Conservation (phyloP, 2,329 filamentous ascomycete species). For the Alternaria gaisen region DNA sequence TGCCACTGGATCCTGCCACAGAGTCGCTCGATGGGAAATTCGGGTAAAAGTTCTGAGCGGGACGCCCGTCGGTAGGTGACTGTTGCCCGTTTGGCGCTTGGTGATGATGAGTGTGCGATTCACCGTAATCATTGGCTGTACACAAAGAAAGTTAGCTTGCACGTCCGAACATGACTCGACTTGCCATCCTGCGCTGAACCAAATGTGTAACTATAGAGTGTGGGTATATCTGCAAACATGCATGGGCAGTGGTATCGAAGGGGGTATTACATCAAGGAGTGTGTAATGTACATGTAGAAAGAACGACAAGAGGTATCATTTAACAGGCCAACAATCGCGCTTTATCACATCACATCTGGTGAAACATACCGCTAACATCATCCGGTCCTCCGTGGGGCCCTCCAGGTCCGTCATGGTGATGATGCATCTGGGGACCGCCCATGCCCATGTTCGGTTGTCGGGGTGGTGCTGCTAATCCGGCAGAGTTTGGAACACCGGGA, state of each 20-base stretch:
- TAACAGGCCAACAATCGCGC: slow-evolving; percentile 49
- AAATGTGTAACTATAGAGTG: slow-evolving; percentile 35
- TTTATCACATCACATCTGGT: slow-evolving; percentile 75
- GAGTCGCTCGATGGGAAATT: slow-evolving; percentile 69
- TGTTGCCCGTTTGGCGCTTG: slow-evolving; percentile 65
- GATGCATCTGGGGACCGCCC: slow-evolving; percentile 70
- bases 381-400: slow-evolving; percentile 73
- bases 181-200: slow-evolving; percentile 35
- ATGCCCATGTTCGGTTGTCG: slow-evolving; percentile 75
- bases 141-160: slow-evolving; percentile 56
- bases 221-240: slow-evolving; percentile 39
- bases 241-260: slow-evolving; percentile 50
- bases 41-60: slow-evolving; percentile 78
- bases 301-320: slow-evolving; percentile 55
- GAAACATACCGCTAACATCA: slow-evolving; percentile 97
- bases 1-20: slow-evolving; percentile 62
- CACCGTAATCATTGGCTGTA: slow-evolving; percentile 66
- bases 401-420: slow-evolving; percentile 78
- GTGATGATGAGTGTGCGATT: slow-evolving; percentile 73
- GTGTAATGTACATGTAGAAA: slow-evolving; percentile 54
- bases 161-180: slow-evolving; percentile 38
- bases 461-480: slow-evolving; percentile 66
- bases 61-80: slow-evolving; percentile 73
- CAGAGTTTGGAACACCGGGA: slow-evolving; percentile 70
- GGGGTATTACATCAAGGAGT: slow-evolving; percentile 55